These are phyloP conservation scores for Colletotrichum sp. DNA, from an alignment of 2,329 filamentous ascomycete genomes.

Conservation along the genomic window DNA sequence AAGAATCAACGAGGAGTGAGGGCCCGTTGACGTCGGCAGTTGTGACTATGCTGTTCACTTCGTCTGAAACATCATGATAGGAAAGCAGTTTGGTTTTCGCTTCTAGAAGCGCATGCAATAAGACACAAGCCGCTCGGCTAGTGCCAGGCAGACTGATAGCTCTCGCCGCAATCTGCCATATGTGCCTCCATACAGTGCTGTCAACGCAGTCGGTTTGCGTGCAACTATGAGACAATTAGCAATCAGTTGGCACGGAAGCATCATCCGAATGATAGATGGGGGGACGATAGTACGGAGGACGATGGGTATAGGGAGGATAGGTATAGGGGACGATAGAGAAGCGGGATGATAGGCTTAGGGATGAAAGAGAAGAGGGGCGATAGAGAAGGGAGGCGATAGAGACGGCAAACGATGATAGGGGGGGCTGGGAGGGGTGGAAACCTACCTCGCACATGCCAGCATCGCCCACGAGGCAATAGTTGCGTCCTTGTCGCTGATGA, in stretches of 20 bases:
- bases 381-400: background rate
- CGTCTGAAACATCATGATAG: conserved; percentile 69
- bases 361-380: background rate
- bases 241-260: background rate
- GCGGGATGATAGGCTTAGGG: background rate
- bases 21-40: conserved; percentile 85
- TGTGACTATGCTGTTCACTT: conserved; percentile 73
- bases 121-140: conserved; percentile 77
- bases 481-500: conserved; percentile 72
- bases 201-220: conserved; percentile 25
- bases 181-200: conserved; percentile 63
- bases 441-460: conserved; percentile 79
- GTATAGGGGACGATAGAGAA: background rate
- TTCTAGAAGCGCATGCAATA: conserved; percentile 72
- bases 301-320: background rate
- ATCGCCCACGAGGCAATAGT: conserved; percentile 80
- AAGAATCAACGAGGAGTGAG: conserved; percentile 77
- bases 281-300: background rate
- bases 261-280: background rate
- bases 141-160: conserved; percentile 71
- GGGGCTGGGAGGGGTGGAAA: background rate
- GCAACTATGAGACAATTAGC: conserved; percentile 34
- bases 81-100: conserved; percentile 66
- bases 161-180: conserved; percentile 77
- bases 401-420: background rate